Percentiles rank a stretch among this genome's conserved stretches.
These are phyloP conservation scores for Perilla frutescens DNA, from an alignment of 257 asterid species.

Conservation along the genomic window DNA sequence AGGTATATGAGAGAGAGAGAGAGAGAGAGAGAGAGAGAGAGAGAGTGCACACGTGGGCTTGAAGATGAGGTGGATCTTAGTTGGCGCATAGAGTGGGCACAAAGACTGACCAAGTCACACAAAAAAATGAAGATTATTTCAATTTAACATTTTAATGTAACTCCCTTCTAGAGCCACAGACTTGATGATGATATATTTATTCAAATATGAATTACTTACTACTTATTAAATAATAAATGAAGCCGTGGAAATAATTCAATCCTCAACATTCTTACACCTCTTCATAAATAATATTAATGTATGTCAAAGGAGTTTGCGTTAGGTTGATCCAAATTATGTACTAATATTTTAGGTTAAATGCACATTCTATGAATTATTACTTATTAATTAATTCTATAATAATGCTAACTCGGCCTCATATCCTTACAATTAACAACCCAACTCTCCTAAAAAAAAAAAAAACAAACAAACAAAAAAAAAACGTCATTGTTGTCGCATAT, in stretches of 20 bases:
- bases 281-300: background rate
- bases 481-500: too few relatives aligned
- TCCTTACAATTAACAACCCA: too few relatives aligned
- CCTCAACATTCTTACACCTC: conserved; percentile 9
- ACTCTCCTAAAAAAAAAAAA: too few relatives aligned
- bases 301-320: conserved; percentile 18
- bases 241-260: too few relatives aligned
- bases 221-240: background rate
- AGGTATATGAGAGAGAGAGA: too few relatives aligned
- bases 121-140: background rate
- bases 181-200: background rate
- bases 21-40: too few relatives aligned
- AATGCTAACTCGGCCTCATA: too few relatives aligned
- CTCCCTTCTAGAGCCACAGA: background rate
- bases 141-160: background rate
- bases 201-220: background rate
- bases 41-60: background rate
- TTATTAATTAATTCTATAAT: background rate
- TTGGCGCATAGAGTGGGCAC: background rate
- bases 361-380: background rate
- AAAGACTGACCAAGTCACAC: background rate
- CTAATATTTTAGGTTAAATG: background rate
- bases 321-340: background rate
- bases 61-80: conserved; percentile 20
- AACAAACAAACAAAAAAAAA: too few relatives aligned